Base-by-base conservation (phyloP, 352 stramenopile genomes). In the Phytophthora cactorum region DNA sequence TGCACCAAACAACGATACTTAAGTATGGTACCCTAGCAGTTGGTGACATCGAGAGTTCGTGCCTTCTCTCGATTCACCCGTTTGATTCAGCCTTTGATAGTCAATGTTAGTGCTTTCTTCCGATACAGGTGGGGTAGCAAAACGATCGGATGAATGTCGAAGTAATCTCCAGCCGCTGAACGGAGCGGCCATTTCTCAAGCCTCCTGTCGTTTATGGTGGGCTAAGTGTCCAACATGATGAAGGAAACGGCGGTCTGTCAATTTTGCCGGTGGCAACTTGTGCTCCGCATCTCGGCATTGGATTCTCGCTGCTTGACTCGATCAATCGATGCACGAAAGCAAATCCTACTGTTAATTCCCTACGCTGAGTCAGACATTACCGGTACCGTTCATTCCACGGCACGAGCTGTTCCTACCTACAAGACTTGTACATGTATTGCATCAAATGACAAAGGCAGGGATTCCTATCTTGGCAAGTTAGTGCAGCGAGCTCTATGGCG, bases 61-160 rank as follows among this genome's bases (percentile, higher is more conserved):
- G 57, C 45, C 9, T 64, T 64, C 57, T 64, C 28, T 10, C 25
- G 34, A 43, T 22, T n/a, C 57, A 56, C 57, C 47, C 34, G 57
- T 51, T 64, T n/a, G 14, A 12, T 55, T 43, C 12, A n/a, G 5
- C 11, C 36, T n/a, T 43, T 43, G 36, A 43, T 10, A 7, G 54
- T 61, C 3, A 29, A 8, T 28, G 57, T 64, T 64, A 64, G 57
- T 64, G 57, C 57, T 28, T 64, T 64, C 57, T 28, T 15, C 15
- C 1, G 45, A 64, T 15, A 52, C 57, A 64, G 57, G 57, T 64
- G 57, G 57, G 32, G 45, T 39, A 47, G 27, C 32, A 63, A 36
- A 22, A 63, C 56, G 57, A 64, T 64, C 57, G 45, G 44, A 56
- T 50, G 57, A 64, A 50, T 49, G 46, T 17, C 32, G 27, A 55